Base-by-base conservation (phyloP, 2,329 filamentous ascomycete genomes). In the Raffaelea deltoideospora region DNA sequence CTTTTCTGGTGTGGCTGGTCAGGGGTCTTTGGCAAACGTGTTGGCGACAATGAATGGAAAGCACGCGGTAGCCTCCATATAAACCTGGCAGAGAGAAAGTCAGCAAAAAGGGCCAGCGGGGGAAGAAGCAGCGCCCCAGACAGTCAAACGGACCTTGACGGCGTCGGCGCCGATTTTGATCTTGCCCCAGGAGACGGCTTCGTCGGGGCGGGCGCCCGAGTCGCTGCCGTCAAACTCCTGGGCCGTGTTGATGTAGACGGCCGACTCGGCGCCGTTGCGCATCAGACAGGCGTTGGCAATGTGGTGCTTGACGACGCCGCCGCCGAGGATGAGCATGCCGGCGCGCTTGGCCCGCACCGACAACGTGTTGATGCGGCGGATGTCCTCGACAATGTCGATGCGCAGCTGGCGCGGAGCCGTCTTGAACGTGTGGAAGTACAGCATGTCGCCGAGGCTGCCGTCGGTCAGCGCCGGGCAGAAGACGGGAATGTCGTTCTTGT, bases 191-290 rank as follows among this genome's bases (percentile, higher is more conserved):
- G 87, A 95, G 14, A 98, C 83, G 5, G 90, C 90, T 61, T 98
- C 90, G 50, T 98, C 90, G 5, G 90, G 90, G 38, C 90, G 68
- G 4, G 90, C 90, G 1, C 90, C 90, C 0, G 90, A 88, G 60
- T 98, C 90, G 49, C 86, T 95, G 3, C 90, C 90, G 54, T 98
- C 90, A 53, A 95, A 98, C 55, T 98, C 90, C 55, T 95, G 86
- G 0, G 76, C 90, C 1, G 90, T 98, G 58, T 98, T 98, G 57
- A 98, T 85, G 55, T 94, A 98, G 2, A 98, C 90, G 2, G 90
- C 90, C 43, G 83, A 88, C 57, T 98, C 90, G 14, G 90, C 90
- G 2, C 90, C 90, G 50, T 98, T 98, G 34, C 90, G 76, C 90
- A 98, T 96, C 49, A 98, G 58, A 49, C 86, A 94, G 3, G 90